Base-by-base conservation (phyloP, 2,329 filamentous ascomycete species). In the Phialophora macrospora region DNA sequence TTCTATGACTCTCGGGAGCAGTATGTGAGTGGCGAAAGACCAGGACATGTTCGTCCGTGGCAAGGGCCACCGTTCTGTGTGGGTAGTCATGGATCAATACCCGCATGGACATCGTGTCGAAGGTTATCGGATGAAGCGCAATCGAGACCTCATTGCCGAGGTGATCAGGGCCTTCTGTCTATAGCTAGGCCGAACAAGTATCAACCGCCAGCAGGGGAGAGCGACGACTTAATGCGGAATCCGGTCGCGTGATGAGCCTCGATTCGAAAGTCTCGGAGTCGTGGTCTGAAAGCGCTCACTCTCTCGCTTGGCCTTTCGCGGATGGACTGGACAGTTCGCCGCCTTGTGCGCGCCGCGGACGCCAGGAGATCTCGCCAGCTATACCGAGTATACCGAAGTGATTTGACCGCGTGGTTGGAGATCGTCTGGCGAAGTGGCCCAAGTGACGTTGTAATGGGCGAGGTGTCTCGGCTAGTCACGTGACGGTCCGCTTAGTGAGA, bases 41-140 rank as follows among this genome's bases (percentile, higher is more conserved):
- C 72, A 98, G 84, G 74, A 89, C 90, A 78, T 96, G 90, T 22
- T 88, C 86, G 48, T 88, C 81, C 32, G 93, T 93, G 44, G 90
- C 89, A 71, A 98, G 88, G 70, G 92, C 92, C 76, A 98, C 92
- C 71, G 92, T 90, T 71, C 94, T 91, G 76, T 92, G 88, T 71
- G 92, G 92, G 75, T 92, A 87, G 75, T 97, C 93, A 80, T 90
- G 90, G 77, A 96, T 88, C 74, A 95, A 86, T 67, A 97, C 87
- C 74, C 90, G 89, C 79, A 92, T 90, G 64, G 89, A 86, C 81
- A 84, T 85, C 66, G 68, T 70, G 65, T 20, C 38, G 11, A 28
- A 46, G 17, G 41, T 55, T 63, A 67, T 56, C 60, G 60, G 63
- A 60, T 58, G 17, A 26, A 1, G 44, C 46, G 61, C 55, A 49